Conservation (phyloP, 192 early-diverging fungal species). For the Umbelopsis isabellina region DNA sequence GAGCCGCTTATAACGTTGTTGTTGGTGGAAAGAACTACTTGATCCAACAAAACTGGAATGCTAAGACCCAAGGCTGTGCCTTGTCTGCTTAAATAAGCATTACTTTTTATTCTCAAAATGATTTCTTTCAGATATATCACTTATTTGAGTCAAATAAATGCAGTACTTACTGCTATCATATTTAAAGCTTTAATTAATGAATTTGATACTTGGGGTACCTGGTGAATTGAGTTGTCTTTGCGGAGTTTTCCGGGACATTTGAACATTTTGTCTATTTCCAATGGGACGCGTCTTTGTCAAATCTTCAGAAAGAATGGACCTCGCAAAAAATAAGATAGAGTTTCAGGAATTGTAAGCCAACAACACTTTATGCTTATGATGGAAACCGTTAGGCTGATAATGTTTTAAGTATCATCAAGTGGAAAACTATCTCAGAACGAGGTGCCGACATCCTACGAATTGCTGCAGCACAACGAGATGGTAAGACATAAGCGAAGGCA, state of each 20-base stretch:
- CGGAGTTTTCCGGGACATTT: too few relatives aligned
- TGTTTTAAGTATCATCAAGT: background rate
- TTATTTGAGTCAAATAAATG: background rate
- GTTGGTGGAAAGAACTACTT: conserved; percentile 35
- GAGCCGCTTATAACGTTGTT: conserved; percentile 36
- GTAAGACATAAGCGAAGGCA: background rate
- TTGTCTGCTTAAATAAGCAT: conserved; percentile 4
- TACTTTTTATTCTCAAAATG: background rate
- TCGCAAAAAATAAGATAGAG: too few relatives aligned
- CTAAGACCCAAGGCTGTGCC: conserved; percentile 17
- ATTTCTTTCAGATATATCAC: background rate
- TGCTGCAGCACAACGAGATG: conserved; percentile 14
- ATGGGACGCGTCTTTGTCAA: too few relatives aligned
- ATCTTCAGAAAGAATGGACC: too few relatives aligned
- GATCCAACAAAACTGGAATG: conserved; percentile 44
- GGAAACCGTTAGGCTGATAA: too few relatives aligned
- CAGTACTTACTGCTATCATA: background rate
- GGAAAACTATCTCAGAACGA: background rate
- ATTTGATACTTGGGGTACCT: too few relatives aligned
- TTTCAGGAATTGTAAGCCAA: too few relatives aligned
- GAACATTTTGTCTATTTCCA: too few relatives aligned
- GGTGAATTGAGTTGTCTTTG: too few relatives aligned
- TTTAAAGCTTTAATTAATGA: too few relatives aligned
- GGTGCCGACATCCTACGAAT: background rate
- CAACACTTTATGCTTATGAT: too few relatives aligned